phyloP scores from a whole-genome alignment of 2,329 filamentous ascomycete species.

The Xylaria sp. region DNA sequence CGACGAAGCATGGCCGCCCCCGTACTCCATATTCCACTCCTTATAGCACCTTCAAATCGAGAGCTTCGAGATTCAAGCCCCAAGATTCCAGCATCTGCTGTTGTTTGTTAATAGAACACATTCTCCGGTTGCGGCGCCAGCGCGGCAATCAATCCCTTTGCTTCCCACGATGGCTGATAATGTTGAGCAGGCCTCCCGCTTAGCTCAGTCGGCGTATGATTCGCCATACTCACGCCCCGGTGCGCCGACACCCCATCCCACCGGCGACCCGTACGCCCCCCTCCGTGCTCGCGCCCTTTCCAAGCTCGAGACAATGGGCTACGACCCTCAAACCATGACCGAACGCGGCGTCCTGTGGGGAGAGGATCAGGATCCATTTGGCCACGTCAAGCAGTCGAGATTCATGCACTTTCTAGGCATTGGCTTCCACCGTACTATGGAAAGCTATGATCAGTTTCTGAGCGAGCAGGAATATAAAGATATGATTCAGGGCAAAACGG shows the following conservation, averaged over 20 bases:
- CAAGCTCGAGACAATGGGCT: conserved; percentile 29
- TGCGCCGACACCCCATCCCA: conserved; percentile 29
- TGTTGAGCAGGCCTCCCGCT: too few species aligned
- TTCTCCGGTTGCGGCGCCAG: too few species aligned
- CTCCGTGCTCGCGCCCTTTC: conserved; percentile 25
- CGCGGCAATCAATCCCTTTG: too few species aligned
- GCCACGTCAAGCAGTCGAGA: conserved; percentile 36
- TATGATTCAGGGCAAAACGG: conserved; percentile 30
- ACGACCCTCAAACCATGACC: conserved; percentile 27
- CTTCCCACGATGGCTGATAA: too few species aligned
- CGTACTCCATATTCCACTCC: too few species aligned
- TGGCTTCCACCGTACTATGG: conserved; percentile 34
- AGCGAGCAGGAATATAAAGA: conserved; percentile 32
- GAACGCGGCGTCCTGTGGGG: conserved; percentile 36
- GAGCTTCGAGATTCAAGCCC: too few species aligned
- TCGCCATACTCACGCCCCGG: conserved; percentile 28
- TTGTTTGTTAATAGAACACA: too few species aligned
- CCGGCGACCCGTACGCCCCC: conserved; percentile 23
- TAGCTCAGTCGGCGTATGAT: conserved; percentile 29
- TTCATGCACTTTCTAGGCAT: conserved; percentile 34
- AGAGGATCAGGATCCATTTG: conserved; percentile 37
- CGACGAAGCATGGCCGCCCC: too few species aligned
- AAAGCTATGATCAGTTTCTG: conserved; percentile 36
- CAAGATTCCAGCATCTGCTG: too few species aligned
- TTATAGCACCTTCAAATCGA: too few species aligned